These are phyloP conservation scores for Schoenoplectus triqueter DNA, from an alignment of 202 grass and related monocot species.

Conservation along the genomic window DNA sequence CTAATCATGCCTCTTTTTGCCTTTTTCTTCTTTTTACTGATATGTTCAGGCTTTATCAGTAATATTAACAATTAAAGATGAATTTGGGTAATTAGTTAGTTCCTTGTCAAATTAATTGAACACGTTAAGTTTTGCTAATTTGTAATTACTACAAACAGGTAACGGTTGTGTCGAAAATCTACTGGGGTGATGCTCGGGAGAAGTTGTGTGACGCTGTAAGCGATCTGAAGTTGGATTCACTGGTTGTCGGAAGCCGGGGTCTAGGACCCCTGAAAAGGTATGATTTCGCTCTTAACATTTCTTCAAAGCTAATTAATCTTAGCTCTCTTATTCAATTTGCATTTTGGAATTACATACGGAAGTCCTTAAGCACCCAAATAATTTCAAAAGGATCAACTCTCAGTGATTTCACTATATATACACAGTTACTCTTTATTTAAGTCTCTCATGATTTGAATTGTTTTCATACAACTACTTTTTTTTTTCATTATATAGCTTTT, in stretches of 20 bases:
- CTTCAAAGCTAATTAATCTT: too few species aligned
- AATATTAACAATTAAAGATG: too few species aligned
- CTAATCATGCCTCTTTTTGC: not conserved
- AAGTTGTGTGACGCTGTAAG: slow-evolving; percentile 68
- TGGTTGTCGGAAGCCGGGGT: slow-evolving; percentile 79
- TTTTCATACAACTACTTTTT: not conserved
- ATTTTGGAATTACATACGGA: too few species aligned
- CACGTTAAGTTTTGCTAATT: not conserved
- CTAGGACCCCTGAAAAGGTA: slow-evolving; percentile 72
- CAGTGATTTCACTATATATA: too few species aligned
- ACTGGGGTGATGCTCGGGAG: slow-evolving; percentile 80
- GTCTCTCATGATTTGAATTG: too few species aligned
- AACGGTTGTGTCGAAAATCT: slow-evolving; percentile 61
- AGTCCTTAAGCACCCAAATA: too few species aligned
- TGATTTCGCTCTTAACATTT: not conserved
- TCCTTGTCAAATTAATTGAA: not conserved
- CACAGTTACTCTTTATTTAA: too few species aligned
- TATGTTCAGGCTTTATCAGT: not conserved
- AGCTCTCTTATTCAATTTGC: too few species aligned
- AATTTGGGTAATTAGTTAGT: not conserved
- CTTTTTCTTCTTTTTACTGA: not conserved
- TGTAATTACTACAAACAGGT: slow-evolving; percentile 41
- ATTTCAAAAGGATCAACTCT: too few species aligned
- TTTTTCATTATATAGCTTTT: not conserved
- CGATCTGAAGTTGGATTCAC: slow-evolving; percentile 55